Evolutionary conservation across 176 grass and related monocot species (phyloP), one percentile per base, ranked within the genome.

Genomic region (Tillandsia leiboldiana): DNA sequence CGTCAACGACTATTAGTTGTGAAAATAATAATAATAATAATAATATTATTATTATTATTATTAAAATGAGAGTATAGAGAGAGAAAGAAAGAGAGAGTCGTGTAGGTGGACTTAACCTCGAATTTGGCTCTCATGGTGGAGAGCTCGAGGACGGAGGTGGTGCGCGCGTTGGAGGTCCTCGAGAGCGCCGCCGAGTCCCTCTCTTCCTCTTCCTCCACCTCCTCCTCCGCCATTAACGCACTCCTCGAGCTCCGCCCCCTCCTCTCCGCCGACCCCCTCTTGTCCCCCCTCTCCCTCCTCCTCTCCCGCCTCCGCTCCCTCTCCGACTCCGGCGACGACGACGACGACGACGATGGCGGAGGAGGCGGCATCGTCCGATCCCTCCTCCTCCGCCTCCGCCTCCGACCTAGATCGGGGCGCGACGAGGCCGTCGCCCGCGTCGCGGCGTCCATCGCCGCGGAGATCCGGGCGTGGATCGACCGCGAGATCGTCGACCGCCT

Each of bases 381-480:
- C 14, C 3, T 87, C 14, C 66, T 24, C 24, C 24, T 24, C 24
- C 24, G 24, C 24, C 24, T 24, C 24, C 24, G 24, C 24, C 24
- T 78, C 33, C 68, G 70, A 2, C 84, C 9, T n/a, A 54, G 76
- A 8, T 70, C 71, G 29, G 58, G 26, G 11, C 11, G 0, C 5
- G 22, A 68, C 26, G 13, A 47, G 11, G 69, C 51, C 48, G 13
- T 99, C 51, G 74, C 75, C 23, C 72, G 72, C 23, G 82, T 75
- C 1, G 84, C 89, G 2, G 80, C 77, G 1, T 79, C 42, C 10
- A 70, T 93, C 17, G 84, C 74, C 0, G 2, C 1, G 0, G 82
- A 99, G 84, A 90, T 93, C 77, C 84, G 90, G 72, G 76, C 77
- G 3, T 99, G 87, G 94, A 72, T 83, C 5, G 94, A 99, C 62